Base-by-base conservation (phyloP, 345 rosid species). In the Salix arbutifolia region DNA sequence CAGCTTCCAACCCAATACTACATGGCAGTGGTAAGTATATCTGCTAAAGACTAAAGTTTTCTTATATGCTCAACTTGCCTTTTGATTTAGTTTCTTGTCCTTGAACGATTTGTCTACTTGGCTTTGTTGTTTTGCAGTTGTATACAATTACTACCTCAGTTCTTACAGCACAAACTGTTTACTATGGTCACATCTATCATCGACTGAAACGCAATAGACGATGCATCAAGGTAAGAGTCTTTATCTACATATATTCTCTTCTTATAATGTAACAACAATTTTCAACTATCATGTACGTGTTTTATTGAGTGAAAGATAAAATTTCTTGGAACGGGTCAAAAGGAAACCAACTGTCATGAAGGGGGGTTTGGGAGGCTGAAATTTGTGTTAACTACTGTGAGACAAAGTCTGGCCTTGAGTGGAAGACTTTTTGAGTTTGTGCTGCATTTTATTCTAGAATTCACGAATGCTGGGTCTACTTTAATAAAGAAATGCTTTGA, bases 1-100 rank as follows among this genome's bases (percentile, higher is more conserved):
- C 97, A 93, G 98, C 98, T 93, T 79, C 97, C 97, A 33, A 90
- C 98, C 33, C 94, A 91, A 38, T 91, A 86, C 83, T 90, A 91
- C 81, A 90, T 84, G 89, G 98, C 97, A 79, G 23, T 89, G 85
- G 98, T 93, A 86, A 75, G 78, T 72, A 65, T 44, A 6, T 72
- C 62, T 65, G 56, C 37, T 21, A 23, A 48, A n/a, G 23, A 28
- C 0, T 25, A 64, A 69, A 52, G 18, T 64, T 21, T 19, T 42
- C 6, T 60, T 4, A 42, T 31, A 14, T 28, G 2, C 38, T 28
- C 38, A 46, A 30, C 3, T 50, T 68, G 35, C 26, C 28, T n/a
- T 18, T 65, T 23, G 42, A 46, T 65, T 65, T 48, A 33, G 16
- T 11, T n/a, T 72, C 38, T 23, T 67, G 52, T 60, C 6, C 42